These are phyloP conservation scores for Suillus decipiens DNA, from an alignment of 768 basidiomycete genomes.

Conservation along the genomic window DNA sequence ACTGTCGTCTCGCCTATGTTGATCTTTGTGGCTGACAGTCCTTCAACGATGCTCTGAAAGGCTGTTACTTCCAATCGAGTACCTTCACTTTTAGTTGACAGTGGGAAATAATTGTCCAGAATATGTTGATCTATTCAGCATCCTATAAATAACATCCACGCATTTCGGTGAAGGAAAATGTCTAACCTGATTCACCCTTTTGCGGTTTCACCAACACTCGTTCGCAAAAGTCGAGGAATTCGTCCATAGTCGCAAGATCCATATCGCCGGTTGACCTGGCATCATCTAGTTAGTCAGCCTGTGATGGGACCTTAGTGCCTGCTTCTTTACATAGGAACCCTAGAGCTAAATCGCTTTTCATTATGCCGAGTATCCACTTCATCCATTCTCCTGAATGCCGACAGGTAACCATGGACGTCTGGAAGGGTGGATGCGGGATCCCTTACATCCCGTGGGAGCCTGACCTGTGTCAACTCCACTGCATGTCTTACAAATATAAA, in stretches of 20 bases:
- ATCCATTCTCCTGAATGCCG: constrained; percentile 39
- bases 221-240: constrained; percentile 68
- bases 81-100: constrained; percentile 17
- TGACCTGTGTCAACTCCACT: constrained; percentile 28
- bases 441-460: constrained; percentile 42
- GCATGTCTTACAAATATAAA: constrained; percentile 1
- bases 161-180: constrained; percentile 7
- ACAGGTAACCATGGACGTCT: constrained; percentile 48
- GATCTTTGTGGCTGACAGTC: constrained; percentile 15
- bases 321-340: constrained; percentile 46
- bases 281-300: constrained; percentile 10
- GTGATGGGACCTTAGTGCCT: constrained; percentile 12
- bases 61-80: neutral
- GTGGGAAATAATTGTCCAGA: constrained; percentile 45
- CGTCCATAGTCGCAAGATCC: constrained; percentile 53
- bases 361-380: constrained; percentile 33
- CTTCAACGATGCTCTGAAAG: neutral
- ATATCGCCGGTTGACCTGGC: constrained; percentile 57
- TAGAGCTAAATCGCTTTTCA: constrained; percentile 44
- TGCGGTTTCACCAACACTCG: constrained; percentile 44
- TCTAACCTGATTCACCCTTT: constrained; percentile 31
- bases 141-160: constrained; percentile 1
- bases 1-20: constrained; percentile 8
- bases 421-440: constrained; percentile 70
- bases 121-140: constrained; percentile 30